Conservation (phyloP, 2,329 filamentous ascomycete genomes). For the Colletotrichum phormii region DNA sequence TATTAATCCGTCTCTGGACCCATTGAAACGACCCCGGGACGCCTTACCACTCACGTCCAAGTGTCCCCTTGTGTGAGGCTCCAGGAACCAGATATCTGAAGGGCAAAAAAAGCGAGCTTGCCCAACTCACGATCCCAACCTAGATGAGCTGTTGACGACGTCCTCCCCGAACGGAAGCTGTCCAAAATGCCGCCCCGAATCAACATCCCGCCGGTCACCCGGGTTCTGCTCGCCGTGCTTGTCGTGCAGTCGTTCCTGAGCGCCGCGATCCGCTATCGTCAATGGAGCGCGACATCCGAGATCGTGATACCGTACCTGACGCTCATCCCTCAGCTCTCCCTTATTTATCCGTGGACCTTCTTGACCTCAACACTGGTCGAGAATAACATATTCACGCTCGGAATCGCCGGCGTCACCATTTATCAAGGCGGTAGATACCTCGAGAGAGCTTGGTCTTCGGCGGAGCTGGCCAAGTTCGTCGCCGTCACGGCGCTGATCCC, state of each 20-base stretch:
- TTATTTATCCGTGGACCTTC: slow-evolving; percentile 95
- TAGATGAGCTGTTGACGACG: slow-evolving; percentile 33
- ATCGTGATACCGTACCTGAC: slow-evolving; percentile 88
- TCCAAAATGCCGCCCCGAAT: slow-evolving; percentile 80
- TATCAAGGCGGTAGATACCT: slow-evolving; percentile 96
- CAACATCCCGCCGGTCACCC: slow-evolving; percentile 92
- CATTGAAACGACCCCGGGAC: slow-evolving; percentile 25
- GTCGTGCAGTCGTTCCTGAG: slow-evolving; percentile 85
- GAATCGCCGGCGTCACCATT: slow-evolving; percentile 80
- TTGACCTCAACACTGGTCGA: slow-evolving; percentile 89
- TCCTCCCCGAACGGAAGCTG: slow-evolving; percentile 28
- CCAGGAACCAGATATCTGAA: slow-evolving; percentile 14
- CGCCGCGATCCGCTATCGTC: slow-evolving; percentile 79
- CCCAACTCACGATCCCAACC: slow-evolving; percentile 27
- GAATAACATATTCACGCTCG: slow-evolving; percentile 89
- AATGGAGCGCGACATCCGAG: slow-evolving; percentile 72
- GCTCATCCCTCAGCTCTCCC: slow-evolving; percentile 83
- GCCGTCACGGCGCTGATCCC: slow-evolving; percentile 82
- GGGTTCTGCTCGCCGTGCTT: slow-evolving; percentile 80
- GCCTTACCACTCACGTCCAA: slow-evolving; percentile 27
- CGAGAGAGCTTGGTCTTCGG: slow-evolving; percentile 93
- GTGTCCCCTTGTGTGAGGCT: slow-evolving; percentile 29
- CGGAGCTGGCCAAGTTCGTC: slow-evolving; percentile 92
- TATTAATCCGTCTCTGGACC: neutral
- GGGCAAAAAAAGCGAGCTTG: slow-evolving; percentile 25